Evolutionary conservation across 2,329 filamentous ascomycete genomes (phyloP).

Genomic region (Chalara sp.): DNA sequence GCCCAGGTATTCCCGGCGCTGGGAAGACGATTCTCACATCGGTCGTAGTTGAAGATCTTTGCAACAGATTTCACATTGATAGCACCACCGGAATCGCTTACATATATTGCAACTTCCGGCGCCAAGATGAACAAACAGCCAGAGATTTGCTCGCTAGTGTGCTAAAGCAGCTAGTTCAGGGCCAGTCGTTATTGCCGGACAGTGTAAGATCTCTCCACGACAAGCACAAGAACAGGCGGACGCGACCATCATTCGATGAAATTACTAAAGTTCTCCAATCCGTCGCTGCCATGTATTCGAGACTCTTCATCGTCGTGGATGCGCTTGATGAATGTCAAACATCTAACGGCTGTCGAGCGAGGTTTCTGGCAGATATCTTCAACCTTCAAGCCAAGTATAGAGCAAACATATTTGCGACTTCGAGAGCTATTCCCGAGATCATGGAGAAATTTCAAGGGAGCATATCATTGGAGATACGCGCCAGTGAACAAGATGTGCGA

Average conservation of each 20-base stretch:
- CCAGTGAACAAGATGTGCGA: neutral
- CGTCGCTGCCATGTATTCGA: neutral
- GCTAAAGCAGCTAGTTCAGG: neutral
- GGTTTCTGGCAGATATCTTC: slow-evolving; percentile 6
- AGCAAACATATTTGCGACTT: neutral
- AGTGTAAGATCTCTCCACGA: neutral
- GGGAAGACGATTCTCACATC: slow-evolving; percentile 2
- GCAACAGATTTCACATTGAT: neutral
- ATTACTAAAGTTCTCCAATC: slow-evolving; percentile 5
- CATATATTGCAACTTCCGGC: slow-evolving; percentile 8
- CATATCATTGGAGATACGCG: neutral
- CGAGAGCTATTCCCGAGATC: neutral
- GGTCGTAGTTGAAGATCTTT: neutral
- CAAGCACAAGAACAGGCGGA: neutral
- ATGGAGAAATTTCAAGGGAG: neutral
- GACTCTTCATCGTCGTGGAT: neutral
- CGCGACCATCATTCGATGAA: neutral
- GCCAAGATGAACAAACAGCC: neutral
- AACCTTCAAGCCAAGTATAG: neutral
- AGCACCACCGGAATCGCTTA: neutral
- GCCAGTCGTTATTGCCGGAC: neutral
- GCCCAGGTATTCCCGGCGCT: neutral
- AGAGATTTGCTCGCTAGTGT: neutral
- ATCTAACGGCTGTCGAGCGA: neutral
- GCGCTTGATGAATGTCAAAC: neutral